Conservation (phyloP, 768 basidiomycete genomes). For the Boletus bicolor region DNA sequence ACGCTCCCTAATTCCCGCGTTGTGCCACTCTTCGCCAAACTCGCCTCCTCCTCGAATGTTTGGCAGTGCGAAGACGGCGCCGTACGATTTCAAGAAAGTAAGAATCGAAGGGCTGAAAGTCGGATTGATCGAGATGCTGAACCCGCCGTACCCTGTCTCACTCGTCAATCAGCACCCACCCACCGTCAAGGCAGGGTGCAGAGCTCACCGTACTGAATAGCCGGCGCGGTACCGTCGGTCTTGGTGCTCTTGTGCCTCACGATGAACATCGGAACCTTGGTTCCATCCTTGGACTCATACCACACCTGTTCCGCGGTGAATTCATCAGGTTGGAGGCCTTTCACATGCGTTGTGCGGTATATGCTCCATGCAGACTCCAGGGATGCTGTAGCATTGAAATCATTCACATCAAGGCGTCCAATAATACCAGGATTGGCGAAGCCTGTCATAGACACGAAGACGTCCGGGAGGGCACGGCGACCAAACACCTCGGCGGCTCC, state of each 20-base stretch:
- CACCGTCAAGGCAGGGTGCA: background rate
- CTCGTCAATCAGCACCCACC: background rate
- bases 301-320: conserved; percentile 76
- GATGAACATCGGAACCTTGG: conserved; percentile 81
- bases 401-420: conserved; percentile 57
- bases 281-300: conserved; percentile 78
- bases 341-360: conserved; percentile 55
- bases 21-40: conserved; percentile 86
- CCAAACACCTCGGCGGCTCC: conserved; percentile 56
- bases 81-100: conserved; percentile 70
- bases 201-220: conserved; percentile 66
- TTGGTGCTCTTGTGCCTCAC: conserved; percentile 69
- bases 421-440: conserved; percentile 73
- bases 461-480: conserved; percentile 50
- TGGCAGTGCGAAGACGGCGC: conserved; percentile 58
- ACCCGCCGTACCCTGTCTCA: conserved; percentile 73
- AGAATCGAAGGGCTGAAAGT: conserved; percentile 69
- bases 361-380: conserved; percentile 56
- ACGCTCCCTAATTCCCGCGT: conserved; percentile 63
- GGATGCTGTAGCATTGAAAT: conserved; percentile 19
- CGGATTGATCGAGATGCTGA: conserved; percentile 66
- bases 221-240: conserved; percentile 72
- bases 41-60: conserved; percentile 70
- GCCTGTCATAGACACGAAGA: conserved; percentile 62
- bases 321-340: conserved; percentile 61